These are phyloP conservation scores for Raffaelea deltoideospora DNA, from an alignment of 2,329 filamentous ascomycete genomes.

Conservation along the genomic window DNA sequence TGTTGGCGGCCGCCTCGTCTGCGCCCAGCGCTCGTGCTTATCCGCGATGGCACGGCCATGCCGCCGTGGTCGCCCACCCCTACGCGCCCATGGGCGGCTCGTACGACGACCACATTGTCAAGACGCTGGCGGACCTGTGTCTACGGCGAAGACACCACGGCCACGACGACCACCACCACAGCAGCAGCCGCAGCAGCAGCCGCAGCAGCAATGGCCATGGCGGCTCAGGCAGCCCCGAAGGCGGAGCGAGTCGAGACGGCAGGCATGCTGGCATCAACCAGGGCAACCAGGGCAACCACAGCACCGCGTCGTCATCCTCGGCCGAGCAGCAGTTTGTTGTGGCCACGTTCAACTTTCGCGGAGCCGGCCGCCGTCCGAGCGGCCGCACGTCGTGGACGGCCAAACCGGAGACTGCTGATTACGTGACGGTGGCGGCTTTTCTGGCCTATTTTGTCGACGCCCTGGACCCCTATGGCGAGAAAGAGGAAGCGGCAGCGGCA, in stretches of 20 bases:
- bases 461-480: conserved; percentile 26
- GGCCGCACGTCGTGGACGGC: conserved; percentile 81
- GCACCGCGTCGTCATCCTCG: too few relatives aligned
- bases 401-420: conserved; percentile 67
- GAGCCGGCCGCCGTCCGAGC: conserved; percentile 11
- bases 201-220: too few relatives aligned
- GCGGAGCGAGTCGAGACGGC: conserved; percentile 26
- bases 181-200: too few relatives aligned
- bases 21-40: conserved; percentile 8
- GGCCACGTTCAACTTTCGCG: conserved; percentile 88
- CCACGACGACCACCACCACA: too few relatives aligned
- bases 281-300: too few relatives aligned
- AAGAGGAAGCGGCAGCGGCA: not conserved
- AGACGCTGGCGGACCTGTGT: too few relatives aligned
- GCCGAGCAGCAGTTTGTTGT: conserved; percentile 51
- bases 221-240: too few relatives aligned
- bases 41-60: conserved; percentile 30
- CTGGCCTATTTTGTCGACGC: conserved; percentile 56
- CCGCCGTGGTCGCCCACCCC: conserved; percentile 67
- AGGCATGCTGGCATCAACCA: too few relatives aligned
- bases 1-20: conserved; percentile 17
- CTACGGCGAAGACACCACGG: too few relatives aligned
- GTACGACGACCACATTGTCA: conserved; percentile 70
- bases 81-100: conserved; percentile 78
- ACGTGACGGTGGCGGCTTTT: conserved; percentile 68